Evolutionary conservation across 2,329 filamentous ascomycete species (phyloP), one percentile per base, ranked within the genome.

Genomic region (Proliferodiscus dingleyae): DNA sequence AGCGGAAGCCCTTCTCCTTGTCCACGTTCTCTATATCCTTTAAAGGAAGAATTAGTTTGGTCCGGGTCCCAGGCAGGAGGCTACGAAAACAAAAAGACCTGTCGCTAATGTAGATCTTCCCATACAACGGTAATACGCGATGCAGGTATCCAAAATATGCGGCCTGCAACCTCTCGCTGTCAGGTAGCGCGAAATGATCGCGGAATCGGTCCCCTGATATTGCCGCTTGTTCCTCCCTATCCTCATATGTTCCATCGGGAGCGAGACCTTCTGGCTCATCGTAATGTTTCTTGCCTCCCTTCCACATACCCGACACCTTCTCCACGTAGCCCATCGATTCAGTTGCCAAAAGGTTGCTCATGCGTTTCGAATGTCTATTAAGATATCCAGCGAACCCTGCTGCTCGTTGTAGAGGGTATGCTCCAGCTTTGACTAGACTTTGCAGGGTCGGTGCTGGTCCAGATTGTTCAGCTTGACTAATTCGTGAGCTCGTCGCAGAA

Each of bases 241-340:
- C 74, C 21, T 71, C 66, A 22, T 74, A 71, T 18, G 66, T 62
- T n/a, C 78, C 73, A 13, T 80, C 76, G 2, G 71, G 70, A 23
- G 68, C 70, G 33, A 76, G 66, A 18, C 69, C 74, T 36, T 69
- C 64, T 2, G 73, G 73, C 34, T 79, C 85, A 40, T 85, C 82
- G 59, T 97, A 98, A 66, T 97, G 91, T 59, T 85, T 89, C 57
- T 85, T 83, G 10, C 88, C 88, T 26, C 93, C 93, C 55, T 89
- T 87, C 81, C 93, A 93, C 87, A 97, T 97, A 29, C 89, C 91
- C 0, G 91, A 95, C 0, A 97, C 90, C 65, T 96, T 97, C 61
- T 94, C 90, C 24, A 95, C 85, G 62, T 97, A 97, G 2, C 89
- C 89, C 83, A 95, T 95, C 0, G 91, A 94, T 64, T 96, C 90